These are phyloP conservation scores for Trichoderma pleuroti DNA, from an alignment of 2,329 filamentous ascomycete genomes.

Conservation along the genomic window DNA sequence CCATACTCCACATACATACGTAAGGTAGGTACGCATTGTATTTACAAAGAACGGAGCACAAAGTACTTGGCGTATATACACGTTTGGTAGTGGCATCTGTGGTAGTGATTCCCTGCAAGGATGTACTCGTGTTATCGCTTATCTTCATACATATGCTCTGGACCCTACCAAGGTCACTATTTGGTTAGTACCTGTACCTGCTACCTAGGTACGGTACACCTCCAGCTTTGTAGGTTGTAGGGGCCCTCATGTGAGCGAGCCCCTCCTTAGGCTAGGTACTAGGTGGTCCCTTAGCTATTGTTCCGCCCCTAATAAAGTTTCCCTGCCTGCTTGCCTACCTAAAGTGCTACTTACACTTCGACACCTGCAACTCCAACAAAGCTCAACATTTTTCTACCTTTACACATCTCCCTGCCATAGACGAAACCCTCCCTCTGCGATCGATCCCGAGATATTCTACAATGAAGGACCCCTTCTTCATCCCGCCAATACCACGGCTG, in stretches of 20 bases:
- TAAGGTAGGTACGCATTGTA: background rate
- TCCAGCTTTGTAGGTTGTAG: background rate
- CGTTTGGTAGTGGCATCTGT: background rate
- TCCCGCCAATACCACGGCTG: conserved; percentile 57
- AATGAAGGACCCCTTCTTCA: conserved; percentile 73
- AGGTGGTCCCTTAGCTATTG: background rate
- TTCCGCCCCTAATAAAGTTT: background rate
- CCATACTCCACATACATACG: background rate
- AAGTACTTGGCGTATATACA: background rate
- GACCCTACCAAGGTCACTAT: background rate
- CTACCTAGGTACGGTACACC: background rate
- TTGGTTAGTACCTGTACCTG: background rate
- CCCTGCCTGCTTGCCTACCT: background rate
- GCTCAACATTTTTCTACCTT: background rate
- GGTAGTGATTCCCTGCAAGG: background rate
- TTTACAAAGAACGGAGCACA: background rate
- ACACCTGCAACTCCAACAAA: background rate
- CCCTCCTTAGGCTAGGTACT: background rate
- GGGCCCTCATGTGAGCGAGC: background rate
- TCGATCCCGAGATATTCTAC: conserved; percentile 22
- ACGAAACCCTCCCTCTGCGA: background rate
- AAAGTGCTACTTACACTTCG: background rate
- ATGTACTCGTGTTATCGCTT: conserved; percentile 8
- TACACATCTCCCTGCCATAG: background rate
- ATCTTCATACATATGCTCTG: background rate